Conservation (phyloP, 352 stramenopile genomes). For the Globisporangium camurandrum region DNA sequence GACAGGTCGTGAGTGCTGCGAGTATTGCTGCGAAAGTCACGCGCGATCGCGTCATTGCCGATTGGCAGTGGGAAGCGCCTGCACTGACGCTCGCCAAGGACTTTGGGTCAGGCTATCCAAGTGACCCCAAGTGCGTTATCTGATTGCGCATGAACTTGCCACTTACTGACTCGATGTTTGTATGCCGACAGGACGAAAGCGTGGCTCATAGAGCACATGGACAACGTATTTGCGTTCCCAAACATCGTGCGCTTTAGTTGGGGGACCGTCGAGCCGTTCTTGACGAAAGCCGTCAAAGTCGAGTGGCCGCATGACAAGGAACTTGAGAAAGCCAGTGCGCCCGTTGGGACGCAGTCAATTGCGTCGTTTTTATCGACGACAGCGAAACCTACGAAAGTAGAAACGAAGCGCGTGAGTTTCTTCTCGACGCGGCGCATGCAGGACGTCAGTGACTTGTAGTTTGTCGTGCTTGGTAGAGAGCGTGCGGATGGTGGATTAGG, state of each 20-base stretch:
- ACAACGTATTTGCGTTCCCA: constrained; percentile 88
- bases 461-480: no score
- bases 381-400: constrained; percentile 2
- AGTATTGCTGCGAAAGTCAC: constrained; percentile 93
- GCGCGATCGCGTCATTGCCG: constrained; percentile 80
- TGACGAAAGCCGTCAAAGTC: constrained; percentile 46
- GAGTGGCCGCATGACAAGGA: constrained; percentile 66
- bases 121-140: constrained; percentile 77
- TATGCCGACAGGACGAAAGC: constrained; percentile 45
- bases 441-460: constrained; percentile 62
- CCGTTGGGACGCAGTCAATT: constrained; percentile 67
- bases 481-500: neutral
- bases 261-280: constrained; percentile 68
- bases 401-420: constrained; percentile 28
- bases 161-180: neutral
- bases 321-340: constrained; percentile 49
- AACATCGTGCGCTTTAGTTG: constrained; percentile 92
- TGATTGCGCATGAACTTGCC: neutral
- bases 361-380: constrained; percentile 59
- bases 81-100: constrained; percentile 53
- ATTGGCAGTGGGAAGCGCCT: constrained; percentile 87
- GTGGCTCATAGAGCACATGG: constrained; percentile 83
- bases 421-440: constrained; percentile 49
- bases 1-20: constrained; percentile 84
- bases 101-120: constrained; percentile 89